Percentiles rank a stretch among this genome's conserved stretches.
phyloP scores from a whole-genome alignment of 495 filamentous ascomycete genomes.

The Neurospora sublineolata region DNA sequence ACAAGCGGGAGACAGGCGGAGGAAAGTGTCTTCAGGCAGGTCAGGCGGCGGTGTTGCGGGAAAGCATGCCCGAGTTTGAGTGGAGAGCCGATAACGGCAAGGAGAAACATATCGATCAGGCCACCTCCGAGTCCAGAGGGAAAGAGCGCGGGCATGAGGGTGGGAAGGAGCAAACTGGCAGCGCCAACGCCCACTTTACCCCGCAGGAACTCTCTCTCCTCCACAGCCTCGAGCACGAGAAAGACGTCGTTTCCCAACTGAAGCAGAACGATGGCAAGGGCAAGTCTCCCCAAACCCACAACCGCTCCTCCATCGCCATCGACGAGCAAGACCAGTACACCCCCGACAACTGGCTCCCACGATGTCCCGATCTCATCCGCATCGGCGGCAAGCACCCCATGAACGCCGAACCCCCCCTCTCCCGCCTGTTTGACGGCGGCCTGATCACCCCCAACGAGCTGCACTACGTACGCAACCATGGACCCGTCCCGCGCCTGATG shows the following conservation, averaged over 20 bases:
- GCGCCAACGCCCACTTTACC: neutral
- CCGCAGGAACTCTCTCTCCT: constrained; percentile 7
- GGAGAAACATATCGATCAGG: neutral
- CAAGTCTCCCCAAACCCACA: constrained; percentile 5
- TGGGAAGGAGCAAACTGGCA: neutral
- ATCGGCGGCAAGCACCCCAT: constrained; percentile 9
- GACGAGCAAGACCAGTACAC: constrained; percentile 13
- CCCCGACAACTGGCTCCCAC: constrained; percentile 12
- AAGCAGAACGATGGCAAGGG: constrained; percentile 7
- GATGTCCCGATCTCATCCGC: constrained; percentile 4
- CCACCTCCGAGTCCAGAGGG: neutral
- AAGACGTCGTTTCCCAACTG: neutral
- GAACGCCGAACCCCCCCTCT: constrained; percentile 5
- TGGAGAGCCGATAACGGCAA: neutral
- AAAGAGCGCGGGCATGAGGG: neutral
- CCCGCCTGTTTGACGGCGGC: constrained; percentile 1
- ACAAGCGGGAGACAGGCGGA: neutral
- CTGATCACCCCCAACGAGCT: constrained; percentile 11
- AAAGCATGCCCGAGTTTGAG: neutral
- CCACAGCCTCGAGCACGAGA: neutral
- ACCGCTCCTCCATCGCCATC: constrained; percentile 11
- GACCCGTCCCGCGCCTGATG: constrained; percentile 8
- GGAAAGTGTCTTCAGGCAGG: neutral
- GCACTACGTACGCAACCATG: constrained; percentile 9
- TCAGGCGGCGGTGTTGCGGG: neutral